Evolutionary conservation across 139 green algal species (phyloP).

Genomic region (Chlamydomonas schloesseri): DNA sequence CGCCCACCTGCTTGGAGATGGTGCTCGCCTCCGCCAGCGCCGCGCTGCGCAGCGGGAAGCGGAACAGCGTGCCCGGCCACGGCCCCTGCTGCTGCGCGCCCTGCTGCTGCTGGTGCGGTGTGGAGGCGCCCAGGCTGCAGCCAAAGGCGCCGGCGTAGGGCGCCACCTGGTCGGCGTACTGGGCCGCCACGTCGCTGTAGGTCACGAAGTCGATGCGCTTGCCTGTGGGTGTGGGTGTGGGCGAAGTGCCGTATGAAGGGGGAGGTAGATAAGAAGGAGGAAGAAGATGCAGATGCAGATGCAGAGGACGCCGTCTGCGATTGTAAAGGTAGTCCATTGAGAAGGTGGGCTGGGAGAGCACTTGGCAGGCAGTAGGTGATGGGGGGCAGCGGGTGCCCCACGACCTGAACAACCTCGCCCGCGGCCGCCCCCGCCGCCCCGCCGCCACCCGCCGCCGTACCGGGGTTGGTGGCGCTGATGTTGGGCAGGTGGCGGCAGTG

Average conservation of each 20-base stretch:
- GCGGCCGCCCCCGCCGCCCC: background rate
- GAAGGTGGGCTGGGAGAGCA: too few species aligned
- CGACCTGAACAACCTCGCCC: too few species aligned
- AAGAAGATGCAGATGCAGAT: too few species aligned
- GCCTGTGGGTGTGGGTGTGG: too few species aligned
- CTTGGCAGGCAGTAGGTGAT: too few species aligned
- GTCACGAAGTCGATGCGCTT: constrained; percentile 84
- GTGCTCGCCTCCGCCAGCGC: constrained; percentile 61
- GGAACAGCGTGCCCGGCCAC: constrained; percentile 80
- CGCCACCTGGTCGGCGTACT: constrained; percentile 65
- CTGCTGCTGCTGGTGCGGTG: too few species aligned
- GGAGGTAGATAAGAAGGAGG: too few species aligned
- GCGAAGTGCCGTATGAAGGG: too few species aligned
- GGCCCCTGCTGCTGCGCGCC: background rate
- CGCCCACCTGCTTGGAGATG: constrained; percentile 77
- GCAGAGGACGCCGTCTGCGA: too few species aligned
- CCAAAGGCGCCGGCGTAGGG: constrained; percentile 57
- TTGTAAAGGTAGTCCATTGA: too few species aligned
- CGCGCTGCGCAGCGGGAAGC: constrained; percentile 74
- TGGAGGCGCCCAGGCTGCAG: constrained; percentile 38
- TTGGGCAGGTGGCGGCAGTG: constrained; percentile 65
- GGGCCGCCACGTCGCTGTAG: constrained; percentile 24
- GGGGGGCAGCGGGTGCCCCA: too few species aligned
- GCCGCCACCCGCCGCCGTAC: background rate
- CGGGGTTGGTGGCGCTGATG: constrained; percentile 52